Conservation (phyloP, 2,329 filamentous ascomycete genomes). For the Stagonosporopsis vannaccii region DNA sequence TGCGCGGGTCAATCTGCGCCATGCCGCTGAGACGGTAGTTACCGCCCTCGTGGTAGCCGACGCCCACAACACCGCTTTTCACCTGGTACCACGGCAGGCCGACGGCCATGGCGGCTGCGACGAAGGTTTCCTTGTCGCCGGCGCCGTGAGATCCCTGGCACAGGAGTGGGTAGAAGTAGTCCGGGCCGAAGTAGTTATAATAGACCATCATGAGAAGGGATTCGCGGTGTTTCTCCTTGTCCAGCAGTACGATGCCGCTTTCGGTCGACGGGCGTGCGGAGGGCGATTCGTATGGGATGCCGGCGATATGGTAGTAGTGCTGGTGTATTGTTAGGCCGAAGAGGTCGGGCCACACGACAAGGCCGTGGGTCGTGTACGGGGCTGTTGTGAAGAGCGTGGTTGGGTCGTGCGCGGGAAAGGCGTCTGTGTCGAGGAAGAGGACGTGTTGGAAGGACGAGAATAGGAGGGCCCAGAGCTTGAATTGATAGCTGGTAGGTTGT, state of each 20-base stretch:
- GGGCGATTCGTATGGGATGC: conserved; percentile 42
- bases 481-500: conserved; percentile 54
- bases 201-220: conserved; percentile 60
- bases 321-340: conserved; percentile 55
- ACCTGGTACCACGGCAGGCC: conserved; percentile 52
- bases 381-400: conserved; percentile 58
- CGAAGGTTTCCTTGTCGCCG: conserved; percentile 60
- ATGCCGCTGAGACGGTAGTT: conserved; percentile 23
- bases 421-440: conserved; percentile 66
- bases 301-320: conserved; percentile 56
- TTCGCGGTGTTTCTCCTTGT: conserved; percentile 57
- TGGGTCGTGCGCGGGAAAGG: conserved; percentile 59
- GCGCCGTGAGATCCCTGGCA: conserved; percentile 54
- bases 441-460: conserved; percentile 67
- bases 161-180: conserved; percentile 59
- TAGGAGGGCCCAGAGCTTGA: conserved; percentile 64
- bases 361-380: conserved; percentile 60
- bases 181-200: conserved; percentile 64
- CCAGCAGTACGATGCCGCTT: conserved; percentile 58
- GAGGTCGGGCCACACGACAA: conserved; percentile 66
- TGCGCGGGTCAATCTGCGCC: conserved; percentile 28
- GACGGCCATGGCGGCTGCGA: conserved; percentile 55
- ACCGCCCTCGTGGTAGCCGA: conserved; percentile 37
- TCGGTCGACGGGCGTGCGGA: conserved; percentile 52
- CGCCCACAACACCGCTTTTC: conserved; percentile 39